Base-by-base conservation (phyloP, 176 grass and related monocot genomes). In the Calamus simplicifolius region DNA sequence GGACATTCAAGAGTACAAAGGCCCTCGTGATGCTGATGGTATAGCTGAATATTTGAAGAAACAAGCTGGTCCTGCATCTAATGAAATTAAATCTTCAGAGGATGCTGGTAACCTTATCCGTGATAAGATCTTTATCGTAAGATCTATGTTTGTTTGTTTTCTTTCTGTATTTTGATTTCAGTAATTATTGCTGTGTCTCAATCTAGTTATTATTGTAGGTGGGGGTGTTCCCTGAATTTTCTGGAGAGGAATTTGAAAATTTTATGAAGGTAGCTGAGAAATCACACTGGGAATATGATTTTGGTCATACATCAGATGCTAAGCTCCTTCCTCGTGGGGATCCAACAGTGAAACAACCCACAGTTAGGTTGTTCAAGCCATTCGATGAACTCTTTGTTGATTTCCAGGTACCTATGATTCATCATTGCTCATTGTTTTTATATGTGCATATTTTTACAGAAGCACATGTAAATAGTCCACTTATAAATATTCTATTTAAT, bases 21-120 rank as follows among this genome's bases (percentile, higher is more conserved):
- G 93, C 26, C 87, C 87, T 1, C 73, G 93, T 65, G 84, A 98
- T 56, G 70, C 93, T 56, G 93, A 98, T 25, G 93, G 87, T 12
- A 98, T 98, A 51, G 75, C 92, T 51, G 81, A 88, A 0, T 92
- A 98, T 77, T 50, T 98, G 51, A 92, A 92, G 87, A 98, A 91
- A 74, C 87, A 92, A 78, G 87, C 80, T 68, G 93, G 87, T 25
- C 93, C 93, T 72, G 73, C 93, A 18, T 98, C 93, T 23, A 58
- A 74, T 60, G 84, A 88, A 79, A 78, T 98, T 73, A 92, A 82
- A 71, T 82, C 87, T 18, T 23, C 19, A 1, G 84, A 98, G 18
- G 93, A 98, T 0, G 93, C 62, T 2, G 13, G 73, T 0, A 17
- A 29, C 65, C 30, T 82, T 53, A 61, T 80, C 8, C 79, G 69